phyloP scores from a whole-genome alignment of 2,329 filamentous ascomycete species.

The Stromatinia cepivora region DNA sequence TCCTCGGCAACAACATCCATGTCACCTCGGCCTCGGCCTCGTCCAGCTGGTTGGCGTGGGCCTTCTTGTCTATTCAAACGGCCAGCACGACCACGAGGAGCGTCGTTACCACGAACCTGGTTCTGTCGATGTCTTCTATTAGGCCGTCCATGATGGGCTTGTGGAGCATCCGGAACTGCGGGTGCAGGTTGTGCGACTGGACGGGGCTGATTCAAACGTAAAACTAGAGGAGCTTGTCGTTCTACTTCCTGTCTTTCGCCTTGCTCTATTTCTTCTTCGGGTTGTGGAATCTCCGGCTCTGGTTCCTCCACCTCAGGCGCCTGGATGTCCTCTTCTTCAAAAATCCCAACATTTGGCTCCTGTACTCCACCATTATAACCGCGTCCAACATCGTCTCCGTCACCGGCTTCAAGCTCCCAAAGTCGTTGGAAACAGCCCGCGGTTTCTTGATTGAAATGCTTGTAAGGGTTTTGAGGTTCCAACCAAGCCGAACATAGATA shows the following conservation, averaged over 20 bases:
- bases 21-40: background rate
- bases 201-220: constrained; percentile 39
- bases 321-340: constrained; percentile 22
- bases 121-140: constrained; percentile 16
- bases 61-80: constrained; percentile 10
- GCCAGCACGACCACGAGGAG: constrained; percentile 16
- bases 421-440: constrained; percentile 79
- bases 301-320: constrained; percentile 17
- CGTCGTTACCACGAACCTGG: constrained; percentile 7
- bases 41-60: background rate
- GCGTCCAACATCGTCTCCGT: constrained; percentile 50
- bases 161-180: constrained; percentile 31
- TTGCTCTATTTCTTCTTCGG: constrained; percentile 23
- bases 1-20: constrained; percentile 22
- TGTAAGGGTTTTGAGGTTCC: constrained; percentile 76
- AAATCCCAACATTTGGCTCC: constrained; percentile 23
- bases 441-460: constrained; percentile 75
- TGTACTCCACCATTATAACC: constrained; percentile 33
- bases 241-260: constrained; percentile 31
- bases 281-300: constrained; percentile 28
- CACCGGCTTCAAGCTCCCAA: constrained; percentile 86
- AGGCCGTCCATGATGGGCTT: constrained; percentile 20
- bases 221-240: constrained; percentile 40
- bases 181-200: constrained; percentile 29
- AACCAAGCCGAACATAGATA: constrained; percentile 93